These are phyloP conservation scores for Candida alai DNA, from an alignment of 805 yeast genomes.

Conservation along the genomic window DNA sequence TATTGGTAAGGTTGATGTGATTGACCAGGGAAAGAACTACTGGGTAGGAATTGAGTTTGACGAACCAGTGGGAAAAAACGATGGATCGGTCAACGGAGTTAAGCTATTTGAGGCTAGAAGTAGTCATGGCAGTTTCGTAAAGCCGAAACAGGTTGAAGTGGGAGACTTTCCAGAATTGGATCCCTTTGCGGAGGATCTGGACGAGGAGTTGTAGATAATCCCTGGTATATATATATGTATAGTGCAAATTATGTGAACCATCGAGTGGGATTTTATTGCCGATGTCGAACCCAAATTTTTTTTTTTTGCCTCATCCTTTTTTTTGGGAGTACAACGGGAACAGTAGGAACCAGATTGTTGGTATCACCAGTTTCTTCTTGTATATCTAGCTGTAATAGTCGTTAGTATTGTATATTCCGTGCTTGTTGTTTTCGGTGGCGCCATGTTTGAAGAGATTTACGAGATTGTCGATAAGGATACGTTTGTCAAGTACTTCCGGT, in stretches of 20 bases:
- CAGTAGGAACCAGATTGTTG: too few relatives aligned
- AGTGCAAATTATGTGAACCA: background rate
- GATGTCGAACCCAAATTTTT: too few relatives aligned
- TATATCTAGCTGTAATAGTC: too few relatives aligned
- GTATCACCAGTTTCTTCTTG: too few relatives aligned
- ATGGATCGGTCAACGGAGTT: conserved; percentile 66
- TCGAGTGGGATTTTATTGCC: too few relatives aligned
- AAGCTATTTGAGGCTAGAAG: conserved; percentile 54
- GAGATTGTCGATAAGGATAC: conserved; percentile 37
- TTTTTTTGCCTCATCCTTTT: too few relatives aligned
- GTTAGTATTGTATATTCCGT: too few relatives aligned
- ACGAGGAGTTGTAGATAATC: conserved; percentile 15
- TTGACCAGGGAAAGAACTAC: conserved; percentile 43
- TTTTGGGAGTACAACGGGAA: too few relatives aligned
- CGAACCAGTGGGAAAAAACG: conserved; percentile 82
- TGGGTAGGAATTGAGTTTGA: conserved; percentile 90
- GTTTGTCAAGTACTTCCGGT: conserved; percentile 42
- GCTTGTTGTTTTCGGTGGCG: too few relatives aligned
- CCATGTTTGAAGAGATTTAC: conserved; percentile 21
- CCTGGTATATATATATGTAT: background rate
- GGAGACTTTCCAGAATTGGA: conserved; percentile 60
- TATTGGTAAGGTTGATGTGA: conserved; percentile 63
- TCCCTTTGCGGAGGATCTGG: conserved; percentile 46
- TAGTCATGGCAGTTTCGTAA: conserved; percentile 75
- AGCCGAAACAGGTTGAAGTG: conserved; percentile 62